Percentiles rank a stretch among this genome's conserved stretches.
Conservation (phyloP, 768 basidiomycete species). For the Asterophora lycoperdoides region DNA sequence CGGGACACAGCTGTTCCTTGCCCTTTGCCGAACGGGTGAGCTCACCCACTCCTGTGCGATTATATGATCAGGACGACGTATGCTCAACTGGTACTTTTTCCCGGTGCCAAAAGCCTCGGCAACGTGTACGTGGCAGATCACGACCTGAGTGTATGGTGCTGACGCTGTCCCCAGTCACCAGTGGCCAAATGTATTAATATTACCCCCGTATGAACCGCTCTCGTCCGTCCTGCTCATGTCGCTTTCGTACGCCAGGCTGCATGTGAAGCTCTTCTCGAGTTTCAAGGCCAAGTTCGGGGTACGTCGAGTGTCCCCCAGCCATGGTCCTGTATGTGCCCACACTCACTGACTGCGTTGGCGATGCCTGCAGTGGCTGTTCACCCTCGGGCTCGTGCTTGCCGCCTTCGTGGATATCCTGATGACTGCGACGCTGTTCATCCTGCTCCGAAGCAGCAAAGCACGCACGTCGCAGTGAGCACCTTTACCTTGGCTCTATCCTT, state of each 20-base stretch:
- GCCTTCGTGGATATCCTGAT: conserved; percentile 35
- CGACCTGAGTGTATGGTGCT: not conserved
- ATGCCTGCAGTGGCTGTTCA: conserved; percentile 38
- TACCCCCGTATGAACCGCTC: not conserved
- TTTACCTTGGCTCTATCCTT: not conserved
- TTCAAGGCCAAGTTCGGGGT: conserved; percentile 21
- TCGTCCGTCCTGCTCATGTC: not conserved
- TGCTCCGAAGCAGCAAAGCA: conserved; percentile 28
- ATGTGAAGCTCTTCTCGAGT: conserved; percentile 9
- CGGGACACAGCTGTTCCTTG: conserved; percentile 20
- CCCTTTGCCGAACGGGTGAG: conserved; percentile 22
- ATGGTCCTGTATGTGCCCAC: too few species aligned
- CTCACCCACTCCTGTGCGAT: not conserved
- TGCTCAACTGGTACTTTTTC: not conserved
- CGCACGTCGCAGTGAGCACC: too few species aligned
- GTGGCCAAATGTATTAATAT: conserved; percentile 22
- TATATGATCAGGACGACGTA: not conserved
- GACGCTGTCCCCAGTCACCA: conserved; percentile 14
- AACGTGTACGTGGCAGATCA: conserved; percentile 4
- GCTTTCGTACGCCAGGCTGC: conserved; percentile 15
- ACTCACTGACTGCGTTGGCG: too few species aligned
- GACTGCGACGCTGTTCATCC: conserved; percentile 20
- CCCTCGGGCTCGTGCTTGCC: conserved; percentile 40
- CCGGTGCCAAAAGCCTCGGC: conserved; percentile 11
- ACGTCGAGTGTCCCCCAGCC: conserved; percentile 4